Base-by-base conservation (phyloP, 495 filamentous ascomycete species). In the Penicillium lividum region DNA sequence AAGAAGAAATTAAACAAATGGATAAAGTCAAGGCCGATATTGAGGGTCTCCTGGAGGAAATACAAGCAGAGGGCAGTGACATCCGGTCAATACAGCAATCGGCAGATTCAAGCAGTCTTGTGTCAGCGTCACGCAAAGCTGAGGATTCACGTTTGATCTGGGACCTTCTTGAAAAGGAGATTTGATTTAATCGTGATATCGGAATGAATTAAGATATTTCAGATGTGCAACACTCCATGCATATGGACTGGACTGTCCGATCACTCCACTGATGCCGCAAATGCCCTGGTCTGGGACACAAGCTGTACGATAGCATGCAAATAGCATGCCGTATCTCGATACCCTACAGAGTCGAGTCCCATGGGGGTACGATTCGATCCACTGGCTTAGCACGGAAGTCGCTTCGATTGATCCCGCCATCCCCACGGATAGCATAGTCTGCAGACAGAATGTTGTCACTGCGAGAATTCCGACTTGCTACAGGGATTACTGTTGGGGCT, bases 1-100 rank as follows among this genome's bases (percentile, higher is more conserved):
- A 82, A 59, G 82, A 80, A n/a, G 93, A 98, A 74, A 92, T 90
- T 1, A 80, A 90, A 30, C 84, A 87, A 38, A 89, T 96, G 59
- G 78, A 83, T 52, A 82, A 81, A 66, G 84, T 88, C 54, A 89
- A 88, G 59, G 85, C 82, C 44, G 89, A 88, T 59, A 86, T 95
- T 18, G 84, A 88, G 64, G 72, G 76, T n/a, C 74, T 88, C 11
- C 72, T 97, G 54, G 84, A 84, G 55, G 83, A 82, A 33, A 66
- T 95, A 40, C 80, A 81, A 22, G 81, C 78, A 36, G 75, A 78
- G 48, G 75, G 70, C 3, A 50, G 56, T 22, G 64, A 68, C 16
- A 57, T 65, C 25, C 57, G 40, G 29, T 50, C 63, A 7, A 31
- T 54, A 6, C 22, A 63, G 7, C 22, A 56, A 16, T 34, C 51